Base-by-base conservation (phyloP, 805 yeast species). In the Clavispora santaluciae region DNA sequence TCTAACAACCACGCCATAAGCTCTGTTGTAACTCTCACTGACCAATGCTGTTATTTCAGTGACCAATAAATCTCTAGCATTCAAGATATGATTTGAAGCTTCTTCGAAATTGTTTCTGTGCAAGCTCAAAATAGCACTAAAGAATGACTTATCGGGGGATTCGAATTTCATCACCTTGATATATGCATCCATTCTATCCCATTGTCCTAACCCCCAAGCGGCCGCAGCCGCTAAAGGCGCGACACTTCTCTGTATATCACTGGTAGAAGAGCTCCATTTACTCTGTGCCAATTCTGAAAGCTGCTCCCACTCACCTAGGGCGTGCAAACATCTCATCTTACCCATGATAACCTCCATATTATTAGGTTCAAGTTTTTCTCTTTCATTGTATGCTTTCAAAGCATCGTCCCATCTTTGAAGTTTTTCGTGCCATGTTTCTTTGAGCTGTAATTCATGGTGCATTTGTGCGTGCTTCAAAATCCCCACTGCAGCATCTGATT, bases 191-290 rank as follows among this genome's bases (percentile, higher is more conserved):
- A 95, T 90, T 53, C 86, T 74, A 50, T 89, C 96, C 99, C 99
- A 95, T 56, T 87, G 93, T 2, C 91, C 91, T 31, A 95, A 69
- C 12, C 98, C 97, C 99, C 99, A 93, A 1, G 98, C 88, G 1
- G 99, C 97, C 2, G 98, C 97, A 0, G 99, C 99, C 0, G 98
- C 99, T 40, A 95, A 67, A 1, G 99, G 98, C 1, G 99, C 99
- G 51, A 93, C 89, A 5, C 83, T 78, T 41, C 96, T 72, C 51
- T 82, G 77, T 29, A 80, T 78, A 13, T 88, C 95, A 22, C 81
- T 72, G 1, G 86, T 71, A 0, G 95, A 76, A 22, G 72, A 68
- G 15, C 67, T 70, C 99, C 99, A 93, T 56, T 86, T 88, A 33
- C 80, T 82, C 51, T 81, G 83, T 0, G 97, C 96, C 41, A 93